Percentiles rank a stretch among this genome's conserved stretches.
Evolutionary conservation across 1,284 basidiomycete species (phyloP).

Genomic region (Ustilago vetiveriae): DNA sequence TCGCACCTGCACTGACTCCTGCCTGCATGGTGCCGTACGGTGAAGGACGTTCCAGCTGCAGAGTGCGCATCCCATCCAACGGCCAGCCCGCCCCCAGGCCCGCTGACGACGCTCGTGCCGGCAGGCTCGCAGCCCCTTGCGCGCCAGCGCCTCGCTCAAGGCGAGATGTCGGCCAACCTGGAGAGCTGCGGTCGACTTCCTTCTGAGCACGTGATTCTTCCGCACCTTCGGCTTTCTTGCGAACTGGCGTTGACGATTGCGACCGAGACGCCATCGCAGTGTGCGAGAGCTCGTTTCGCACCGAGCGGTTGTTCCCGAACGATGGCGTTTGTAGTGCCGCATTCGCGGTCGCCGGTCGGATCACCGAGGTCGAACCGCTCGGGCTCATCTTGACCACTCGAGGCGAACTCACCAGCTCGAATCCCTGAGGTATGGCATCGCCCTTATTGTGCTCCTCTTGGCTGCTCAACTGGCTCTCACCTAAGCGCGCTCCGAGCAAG

Average conservation of each 20-base stretch:
- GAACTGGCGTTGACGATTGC: constrained; percentile 16
- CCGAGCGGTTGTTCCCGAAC: background rate
- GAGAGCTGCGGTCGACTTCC: background rate
- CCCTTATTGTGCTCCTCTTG: background rate
- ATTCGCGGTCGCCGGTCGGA: constrained; percentile 26
- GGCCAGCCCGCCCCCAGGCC: constrained; percentile 19
- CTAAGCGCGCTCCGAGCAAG: constrained; percentile 5
- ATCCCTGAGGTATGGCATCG: constrained; percentile 18
- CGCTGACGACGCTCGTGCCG: background rate
- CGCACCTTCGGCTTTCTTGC: background rate
- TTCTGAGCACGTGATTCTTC: background rate
- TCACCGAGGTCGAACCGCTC: constrained; percentile 1
- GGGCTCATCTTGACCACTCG: constrained; percentile 6
- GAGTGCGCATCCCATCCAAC: constrained; percentile 13
- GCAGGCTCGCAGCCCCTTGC: background rate
- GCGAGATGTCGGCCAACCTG: background rate
- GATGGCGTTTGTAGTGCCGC: constrained; percentile 8
- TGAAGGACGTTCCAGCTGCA: constrained; percentile 7
- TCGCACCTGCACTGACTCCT: background rate
- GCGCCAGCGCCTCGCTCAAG: background rate
- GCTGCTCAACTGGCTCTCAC: background rate
- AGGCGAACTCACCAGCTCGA: constrained; percentile 29
- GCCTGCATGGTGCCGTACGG: background rate
- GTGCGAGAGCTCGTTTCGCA: background rate
- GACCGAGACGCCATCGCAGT: background rate